Evolutionary conservation across 768 basidiomycete species (phyloP), one percentile per base, ranked within the genome.

Genomic region (Boletus rubescentipes): DNA sequence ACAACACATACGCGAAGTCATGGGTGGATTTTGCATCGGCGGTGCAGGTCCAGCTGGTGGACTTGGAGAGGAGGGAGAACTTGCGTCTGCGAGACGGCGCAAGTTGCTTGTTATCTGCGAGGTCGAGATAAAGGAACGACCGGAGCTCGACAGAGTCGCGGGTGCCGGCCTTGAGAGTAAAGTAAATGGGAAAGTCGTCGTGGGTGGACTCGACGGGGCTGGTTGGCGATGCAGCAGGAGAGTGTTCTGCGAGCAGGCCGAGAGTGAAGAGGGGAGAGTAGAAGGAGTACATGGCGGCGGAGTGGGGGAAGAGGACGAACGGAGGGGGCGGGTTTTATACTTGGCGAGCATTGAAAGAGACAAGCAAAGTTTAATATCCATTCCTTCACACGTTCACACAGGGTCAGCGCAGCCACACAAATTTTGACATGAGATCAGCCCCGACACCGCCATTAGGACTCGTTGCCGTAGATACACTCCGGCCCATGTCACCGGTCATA

Each of bases 91-190:
- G 65, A 26, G 73, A 73, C 41, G 75, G 76, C 3, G 76, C 70
- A 36, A 74, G 70, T 51, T 72, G 65, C 4, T 74, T 72, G 23
- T 76, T 73, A 65, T 84, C 82, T 36, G 85, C 86, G 5, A 86
- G 77, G 66, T 88, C 86, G 50, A 88, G 79, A 34, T 82, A 87
- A 46, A 88, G 78, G 66, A 87, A 87, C 3, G 86, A 87, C 38
- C 81, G 78, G 56, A 67, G 72, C 55, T 78, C 71, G 41, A 61
- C 52, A 3, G 67, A 55, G 62, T 77, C 74, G 31, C 76, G 73
- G 47, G 70, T 72, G 36, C 60, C 54, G 15, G 75, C 69, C 58
- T 76, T 74, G 39, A 80, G 64, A 2, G 80, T 79, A 53, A 79
- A 76, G 63, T 80, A 80, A 62, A 80, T 74, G 11, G 77, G 67